Base-by-base conservation (phyloP, 345 rosid genomes). In the Aethionema arabicum region DNA sequence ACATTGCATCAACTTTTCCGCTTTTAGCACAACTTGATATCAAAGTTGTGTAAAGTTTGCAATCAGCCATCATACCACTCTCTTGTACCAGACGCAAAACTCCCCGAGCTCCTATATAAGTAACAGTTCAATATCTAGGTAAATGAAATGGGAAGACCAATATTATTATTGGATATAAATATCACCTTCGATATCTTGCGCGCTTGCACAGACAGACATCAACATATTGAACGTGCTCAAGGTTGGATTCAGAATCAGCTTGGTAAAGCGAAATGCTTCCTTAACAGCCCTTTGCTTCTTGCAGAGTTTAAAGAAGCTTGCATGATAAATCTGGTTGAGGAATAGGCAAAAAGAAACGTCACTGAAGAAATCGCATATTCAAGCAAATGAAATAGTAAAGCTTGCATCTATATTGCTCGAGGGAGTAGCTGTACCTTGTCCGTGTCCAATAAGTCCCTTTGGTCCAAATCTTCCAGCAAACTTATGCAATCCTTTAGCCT, bases 201-300 rank as follows among this genome's bases (percentile, higher is more conserved):
- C 86, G 77, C 74, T 72, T 33, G 95, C 78, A 69, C 93, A 92
- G 7, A 92, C 95, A 61, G 93, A 80, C 89, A 86, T 83, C 48
- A 92, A 82, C 98, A 92, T 86, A 82, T 92, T 92, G 72, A 86
- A 92, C 58, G 98, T 89, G 74, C 98, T 92, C 66, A 92, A 71
- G 48, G 89, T 82, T 52, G 98, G 98, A 52, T 83, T 86, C 37
- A 81, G 69, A 65, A 92, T 70, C 80, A 92, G 77, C 79, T 79
- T 85, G 79, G 78, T 81, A 79, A 92, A 92, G 56, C 85, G 80
- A 73, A 89, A 83, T 64, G 96, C 98, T 81, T 89, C 89, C 65
- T 83, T 76, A 29, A 80, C 85, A 67, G 91, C 86, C 61, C 80
- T 83, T 65, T 67, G 66, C 74, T 57, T 77, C 76, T 80, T 92